Evolutionary conservation across 345 rosid species (phyloP).

Genomic region (Raphanus raphanistrum): DNA sequence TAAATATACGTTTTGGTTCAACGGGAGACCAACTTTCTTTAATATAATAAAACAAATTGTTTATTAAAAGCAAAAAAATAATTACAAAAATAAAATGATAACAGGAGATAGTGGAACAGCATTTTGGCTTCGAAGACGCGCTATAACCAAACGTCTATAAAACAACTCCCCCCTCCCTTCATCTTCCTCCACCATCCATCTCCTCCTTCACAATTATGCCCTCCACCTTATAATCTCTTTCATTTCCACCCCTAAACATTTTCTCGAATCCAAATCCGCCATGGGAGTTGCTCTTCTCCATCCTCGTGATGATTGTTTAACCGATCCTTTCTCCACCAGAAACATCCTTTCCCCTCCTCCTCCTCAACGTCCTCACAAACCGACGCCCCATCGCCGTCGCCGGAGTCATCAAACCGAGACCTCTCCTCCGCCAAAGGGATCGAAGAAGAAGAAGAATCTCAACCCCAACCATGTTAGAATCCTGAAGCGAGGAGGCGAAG

Average conservation of each 20-base stretch:
- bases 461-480: conserved; percentile 46
- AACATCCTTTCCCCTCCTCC: conserved; percentile 32
- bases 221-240: not conserved
- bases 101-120: not conserved
- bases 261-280: not conserved
- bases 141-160: not conserved
- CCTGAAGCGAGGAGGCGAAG: conserved; percentile 70
- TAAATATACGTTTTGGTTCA: not conserved
- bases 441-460: conserved; percentile 9
- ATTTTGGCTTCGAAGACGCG: conserved; percentile 18
- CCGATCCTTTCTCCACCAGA: conserved; percentile 19
- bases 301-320: conserved; percentile 46
- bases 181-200: conserved; percentile 7
- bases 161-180: not conserved
- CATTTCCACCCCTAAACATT: not conserved
- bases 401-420: conserved; percentile 29
- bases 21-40: not conserved
- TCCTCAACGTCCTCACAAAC: conserved; percentile 29
- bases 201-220: conserved; percentile 2
- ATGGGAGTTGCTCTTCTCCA: conserved; percentile 65
- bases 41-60: not conserved
- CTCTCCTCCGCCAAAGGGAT: not conserved
- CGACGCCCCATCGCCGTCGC: conserved; percentile 43
- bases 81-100: not conserved
- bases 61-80: not conserved